These are phyloP conservation scores for Suillus variegatus DNA, from an alignment of 768 basidiomycete genomes.

Conservation along the genomic window DNA sequence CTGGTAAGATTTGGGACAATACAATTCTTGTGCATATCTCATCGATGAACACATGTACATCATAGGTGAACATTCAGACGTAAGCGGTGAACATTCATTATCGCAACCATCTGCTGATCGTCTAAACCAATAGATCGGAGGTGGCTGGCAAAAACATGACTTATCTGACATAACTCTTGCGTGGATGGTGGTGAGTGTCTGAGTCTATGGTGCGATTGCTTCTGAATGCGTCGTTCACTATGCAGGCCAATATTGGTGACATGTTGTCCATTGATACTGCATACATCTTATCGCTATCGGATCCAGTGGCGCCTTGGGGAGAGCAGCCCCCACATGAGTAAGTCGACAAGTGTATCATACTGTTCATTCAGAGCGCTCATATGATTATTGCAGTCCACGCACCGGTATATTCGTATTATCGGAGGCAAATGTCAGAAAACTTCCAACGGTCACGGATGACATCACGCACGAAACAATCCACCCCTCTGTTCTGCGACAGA, in stretches of 20 bases:
- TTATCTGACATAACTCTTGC: slow-evolving; percentile 61
- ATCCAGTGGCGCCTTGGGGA: slow-evolving; percentile 63
- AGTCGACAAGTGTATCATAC: slow-evolving; percentile 20
- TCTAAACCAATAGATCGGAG: slow-evolving; percentile 53
- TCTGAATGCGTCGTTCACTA: not conserved
- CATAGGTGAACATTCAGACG: slow-evolving; percentile 32
- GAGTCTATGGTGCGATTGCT: not conserved
- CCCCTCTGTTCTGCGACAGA: slow-evolving; percentile 51
- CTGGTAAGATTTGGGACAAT: slow-evolving; percentile 42
- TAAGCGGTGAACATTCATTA: slow-evolving; percentile 7
- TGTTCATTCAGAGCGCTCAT: slow-evolving; percentile 3
- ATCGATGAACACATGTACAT: slow-evolving; percentile 8
- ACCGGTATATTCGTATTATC: slow-evolving; percentile 58
- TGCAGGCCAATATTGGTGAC: slow-evolving; percentile 56
- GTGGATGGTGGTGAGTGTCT: slow-evolving; percentile 62
- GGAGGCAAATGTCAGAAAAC: slow-evolving; percentile 42
- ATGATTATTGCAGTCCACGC: slow-evolving; percentile 38
- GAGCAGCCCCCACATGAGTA: slow-evolving; percentile 64
- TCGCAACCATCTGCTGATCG: not conserved
- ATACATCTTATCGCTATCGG: slow-evolving; percentile 51
- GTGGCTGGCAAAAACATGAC: slow-evolving; percentile 69
- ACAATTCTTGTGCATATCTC: not conserved
- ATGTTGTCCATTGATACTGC: slow-evolving; percentile 56
- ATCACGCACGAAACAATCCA: slow-evolving; percentile 64
- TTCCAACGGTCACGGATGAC: slow-evolving; percentile 46